Evolutionary conservation across 768 basidiomycete species (phyloP).

Genomic region (Pleurotus tuber-regium): DNA sequence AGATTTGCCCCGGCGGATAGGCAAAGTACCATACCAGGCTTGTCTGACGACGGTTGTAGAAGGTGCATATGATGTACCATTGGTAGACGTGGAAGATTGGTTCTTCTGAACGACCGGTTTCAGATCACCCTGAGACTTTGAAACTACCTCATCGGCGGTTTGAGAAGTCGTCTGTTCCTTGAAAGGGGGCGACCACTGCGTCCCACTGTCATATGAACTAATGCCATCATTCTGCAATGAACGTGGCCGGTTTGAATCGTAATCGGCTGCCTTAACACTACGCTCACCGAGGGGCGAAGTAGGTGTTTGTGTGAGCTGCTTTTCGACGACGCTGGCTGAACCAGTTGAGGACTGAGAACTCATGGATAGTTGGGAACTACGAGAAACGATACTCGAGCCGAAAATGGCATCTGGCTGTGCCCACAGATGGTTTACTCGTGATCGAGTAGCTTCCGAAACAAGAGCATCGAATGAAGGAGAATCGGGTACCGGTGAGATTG

Average conservation of each 20-base stretch:
- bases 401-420: not conserved
- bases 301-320: constrained; percentile 4
- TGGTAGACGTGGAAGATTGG: not conserved
- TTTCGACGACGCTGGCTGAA: not conserved
- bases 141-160: not conserved
- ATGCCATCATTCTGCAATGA: no score
- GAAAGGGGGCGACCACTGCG: not conserved
- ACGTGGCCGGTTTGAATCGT: not conserved
- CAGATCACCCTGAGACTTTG: not conserved
- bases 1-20: not conserved
- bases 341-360: constrained; percentile 3
- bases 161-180: not conserved
- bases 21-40: not conserved
- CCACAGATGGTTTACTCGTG: not conserved
- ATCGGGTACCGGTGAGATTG: constrained; percentile 20
- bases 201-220: not conserved
- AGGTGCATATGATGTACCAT: not conserved
- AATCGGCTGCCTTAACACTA: not conserved
- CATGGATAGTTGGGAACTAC: not conserved
- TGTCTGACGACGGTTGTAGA: not conserved
- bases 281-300: no score
- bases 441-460: constrained; percentile 1
- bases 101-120: not conserved
- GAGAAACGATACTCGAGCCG: not conserved
- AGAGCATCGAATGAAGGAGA: constrained; percentile 21